Percentiles rank a stretch among this genome's conserved stretches.
phyloP scores from a whole-genome alignment of 768 basidiomycete genomes.

The Gelatoporia subvermispora region DNA sequence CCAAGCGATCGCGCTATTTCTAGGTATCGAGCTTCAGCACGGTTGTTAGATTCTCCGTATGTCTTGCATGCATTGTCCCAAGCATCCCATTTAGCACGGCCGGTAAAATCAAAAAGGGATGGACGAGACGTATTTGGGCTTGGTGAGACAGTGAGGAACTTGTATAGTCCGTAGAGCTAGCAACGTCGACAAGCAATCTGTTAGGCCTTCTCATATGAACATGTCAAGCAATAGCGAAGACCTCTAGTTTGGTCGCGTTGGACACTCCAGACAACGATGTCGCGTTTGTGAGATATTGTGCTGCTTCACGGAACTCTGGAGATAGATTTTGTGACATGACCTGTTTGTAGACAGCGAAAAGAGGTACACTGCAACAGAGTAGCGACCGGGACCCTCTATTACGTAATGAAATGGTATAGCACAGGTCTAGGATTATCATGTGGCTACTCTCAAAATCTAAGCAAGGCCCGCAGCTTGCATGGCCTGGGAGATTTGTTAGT shows the following conservation, averaged over 20 bases:
- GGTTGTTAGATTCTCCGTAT: slow-evolving; percentile 36
- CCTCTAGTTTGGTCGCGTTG: slow-evolving; percentile 70
- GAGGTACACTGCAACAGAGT: not conserved
- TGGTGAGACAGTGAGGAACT: slow-evolving; percentile 58
- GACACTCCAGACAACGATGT: slow-evolving; percentile 52
- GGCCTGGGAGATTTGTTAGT: slow-evolving; percentile 40
- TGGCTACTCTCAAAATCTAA: slow-evolving; percentile 29
- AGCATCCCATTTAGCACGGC: slow-evolving; percentile 85
- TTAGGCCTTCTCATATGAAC: slow-evolving; percentile 10
- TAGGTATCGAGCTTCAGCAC: slow-evolving; percentile 63
- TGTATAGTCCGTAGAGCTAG: slow-evolving; percentile 85
- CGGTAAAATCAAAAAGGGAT: slow-evolving; percentile 73
- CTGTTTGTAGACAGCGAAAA: not conserved
- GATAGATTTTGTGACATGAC: slow-evolving; percentile 29
- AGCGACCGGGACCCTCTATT: not conserved
- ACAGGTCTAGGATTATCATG: slow-evolving; percentile 8
- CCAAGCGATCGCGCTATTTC: slow-evolving; percentile 65
- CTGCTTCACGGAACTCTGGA: slow-evolving; percentile 52
- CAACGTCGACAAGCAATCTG: slow-evolving; percentile 5
- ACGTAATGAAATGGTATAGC: slow-evolving; percentile 6
- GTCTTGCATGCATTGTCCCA: slow-evolving; percentile 54
- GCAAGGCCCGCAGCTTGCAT: slow-evolving; percentile 74
- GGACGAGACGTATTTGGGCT: slow-evolving; percentile 58
- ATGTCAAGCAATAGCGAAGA: slow-evolving; percentile 28
- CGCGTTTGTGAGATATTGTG: slow-evolving; percentile 54